A percentile compares a stretch with the other conserved stretches of the same genome.
Evolutionary conservation across 805 yeast genomes (phyloP).

Genomic region (Sugiyamaella marilandica): DNA sequence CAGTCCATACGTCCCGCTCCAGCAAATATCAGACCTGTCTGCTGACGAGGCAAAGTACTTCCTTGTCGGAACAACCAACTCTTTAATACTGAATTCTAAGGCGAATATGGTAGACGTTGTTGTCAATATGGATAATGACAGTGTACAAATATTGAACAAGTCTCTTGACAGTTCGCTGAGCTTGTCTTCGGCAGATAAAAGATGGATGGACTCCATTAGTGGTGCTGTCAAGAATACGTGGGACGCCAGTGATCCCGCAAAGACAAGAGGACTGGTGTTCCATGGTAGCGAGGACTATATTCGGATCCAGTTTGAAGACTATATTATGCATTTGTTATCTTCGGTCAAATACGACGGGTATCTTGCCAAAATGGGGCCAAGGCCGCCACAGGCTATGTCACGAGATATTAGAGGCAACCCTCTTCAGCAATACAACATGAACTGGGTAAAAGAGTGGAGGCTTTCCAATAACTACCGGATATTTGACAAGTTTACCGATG

Average conservation of each 20-base stretch:
- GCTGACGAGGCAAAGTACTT: constrained; percentile 56
- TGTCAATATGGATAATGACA: constrained; percentile 43
- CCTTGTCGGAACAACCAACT: constrained; percentile 83
- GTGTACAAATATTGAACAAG: constrained; percentile 45
- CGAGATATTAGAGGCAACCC: constrained; percentile 34
- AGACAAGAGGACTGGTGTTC: constrained; percentile 45
- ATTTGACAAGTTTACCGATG: constrained; percentile 57
- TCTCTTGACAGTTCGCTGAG: constrained; percentile 41
- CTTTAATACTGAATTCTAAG: constrained; percentile 65
- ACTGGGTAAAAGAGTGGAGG: constrained; percentile 52
- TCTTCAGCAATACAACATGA: constrained; percentile 39
- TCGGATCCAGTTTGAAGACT: constrained; percentile 85
- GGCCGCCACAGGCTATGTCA: constrained; percentile 34
- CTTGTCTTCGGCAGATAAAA: constrained; percentile 59
- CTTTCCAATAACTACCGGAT: constrained; percentile 49
- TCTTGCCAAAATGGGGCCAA: constrained; percentile 35
- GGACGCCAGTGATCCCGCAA: constrained; percentile 37
- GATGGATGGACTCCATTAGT: constrained; percentile 61
- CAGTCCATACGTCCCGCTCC: constrained; percentile 91
- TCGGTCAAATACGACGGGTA: constrained; percentile 67
- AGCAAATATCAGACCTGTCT: constrained; percentile 73
- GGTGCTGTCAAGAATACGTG: constrained; percentile 45
- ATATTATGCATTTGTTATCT: constrained; percentile 68
- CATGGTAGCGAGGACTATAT: constrained; percentile 84
- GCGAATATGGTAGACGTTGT: constrained; percentile 61